Evolutionary conservation across 2,329 filamentous ascomycete genomes (phyloP).

Genomic region (Neofusicoccum parvum): DNA sequence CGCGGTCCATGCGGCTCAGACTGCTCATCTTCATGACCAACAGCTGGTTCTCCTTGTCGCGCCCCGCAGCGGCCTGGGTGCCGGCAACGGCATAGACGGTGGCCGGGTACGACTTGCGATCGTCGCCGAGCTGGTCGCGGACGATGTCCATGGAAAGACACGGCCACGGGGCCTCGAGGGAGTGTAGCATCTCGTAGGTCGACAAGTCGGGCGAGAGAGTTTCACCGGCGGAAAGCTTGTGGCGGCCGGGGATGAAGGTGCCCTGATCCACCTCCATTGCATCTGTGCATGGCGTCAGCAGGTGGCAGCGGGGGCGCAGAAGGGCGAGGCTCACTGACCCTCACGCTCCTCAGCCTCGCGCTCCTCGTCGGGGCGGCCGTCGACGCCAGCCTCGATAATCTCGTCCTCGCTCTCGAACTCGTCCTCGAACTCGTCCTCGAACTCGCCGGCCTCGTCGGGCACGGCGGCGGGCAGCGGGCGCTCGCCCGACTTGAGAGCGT

Average conservation of each 20-base stretch:
- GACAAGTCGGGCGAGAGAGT: conserved; percentile 86
- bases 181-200: conserved; percentile 98
- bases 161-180: conserved; percentile 90
- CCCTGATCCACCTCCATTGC: conserved; percentile 93
- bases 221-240: conserved; percentile 87
- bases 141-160: conserved; percentile 96
- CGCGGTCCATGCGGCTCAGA: conserved; percentile 81
- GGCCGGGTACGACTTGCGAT: conserved; percentile 89
- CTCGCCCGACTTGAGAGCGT: conserved; percentile 63
- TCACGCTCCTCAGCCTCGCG: conserved; percentile 84
- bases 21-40: conserved; percentile 97
- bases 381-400: conserved; percentile 90
- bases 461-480: conserved; percentile 54
- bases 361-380: conserved; percentile 89
- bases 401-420: conserved; percentile 92
- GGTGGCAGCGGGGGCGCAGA: not conserved
- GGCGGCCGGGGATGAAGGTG: conserved; percentile 93
- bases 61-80: conserved; percentile 80
- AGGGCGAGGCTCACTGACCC: conserved; percentile 45
- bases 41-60: conserved; percentile 84
- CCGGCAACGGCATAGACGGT: conserved; percentile 94
- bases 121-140: conserved; percentile 80
- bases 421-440: conserved; percentile 93
- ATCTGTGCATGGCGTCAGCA: conserved; percentile 45
- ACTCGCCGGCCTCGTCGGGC: conserved; percentile 65